A percentile compares a stretch with the other conserved stretches of the same genome.
phyloP scores from a whole-genome alignment of 2,329 filamentous ascomycete genomes.

The Colletotrichum endophyticum region DNA sequence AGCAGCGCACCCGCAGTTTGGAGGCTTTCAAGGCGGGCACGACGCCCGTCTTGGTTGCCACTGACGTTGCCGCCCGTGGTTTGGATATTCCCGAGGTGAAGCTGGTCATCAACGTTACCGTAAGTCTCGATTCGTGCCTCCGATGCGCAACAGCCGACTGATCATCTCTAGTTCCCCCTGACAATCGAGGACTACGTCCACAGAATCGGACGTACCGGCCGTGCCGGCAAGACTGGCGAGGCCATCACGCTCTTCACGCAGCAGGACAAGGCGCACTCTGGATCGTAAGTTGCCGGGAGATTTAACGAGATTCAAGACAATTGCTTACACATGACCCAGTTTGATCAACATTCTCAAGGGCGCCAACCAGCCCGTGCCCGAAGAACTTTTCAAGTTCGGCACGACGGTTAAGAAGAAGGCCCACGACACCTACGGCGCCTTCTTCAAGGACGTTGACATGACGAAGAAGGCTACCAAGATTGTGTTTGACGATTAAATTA shows the following conservation, averaged over 20 bases:
- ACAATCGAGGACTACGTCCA: constrained; percentile 98
- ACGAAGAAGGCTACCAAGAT: constrained; percentile 90
- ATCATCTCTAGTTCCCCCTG: constrained; percentile 72
- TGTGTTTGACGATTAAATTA: constrained; percentile 70
- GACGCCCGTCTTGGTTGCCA: constrained; percentile 87
- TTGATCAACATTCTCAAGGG: constrained; percentile 93
- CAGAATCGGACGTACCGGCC: constrained; percentile 92
- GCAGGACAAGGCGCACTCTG: constrained; percentile 90
- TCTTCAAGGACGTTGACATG: constrained; percentile 89
- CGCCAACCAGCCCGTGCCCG: constrained; percentile 90
- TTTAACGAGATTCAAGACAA: background rate
- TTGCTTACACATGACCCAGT: constrained; percentile 45
- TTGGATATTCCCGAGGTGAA: constrained; percentile 96
- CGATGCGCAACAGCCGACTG: background rate
- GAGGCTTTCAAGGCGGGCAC: constrained; percentile 89
- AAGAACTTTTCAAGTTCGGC: constrained; percentile 91
- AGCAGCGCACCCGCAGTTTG: constrained; percentile 84
- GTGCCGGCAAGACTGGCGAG: constrained; percentile 86
- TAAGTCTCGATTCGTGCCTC: constrained; percentile 34
- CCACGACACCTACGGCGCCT: constrained; percentile 92
- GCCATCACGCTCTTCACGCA: constrained; percentile 96
- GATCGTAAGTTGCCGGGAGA: constrained; percentile 67
- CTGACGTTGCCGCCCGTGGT: constrained; percentile 93
- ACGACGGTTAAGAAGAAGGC: constrained; percentile 99
- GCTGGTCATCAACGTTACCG: constrained; percentile 90